Percentiles rank a stretch among this genome's conserved stretches.
phyloP scores from a whole-genome alignment of 2,329 filamentous ascomycete genomes.

The Penicillium sp. region DNA sequence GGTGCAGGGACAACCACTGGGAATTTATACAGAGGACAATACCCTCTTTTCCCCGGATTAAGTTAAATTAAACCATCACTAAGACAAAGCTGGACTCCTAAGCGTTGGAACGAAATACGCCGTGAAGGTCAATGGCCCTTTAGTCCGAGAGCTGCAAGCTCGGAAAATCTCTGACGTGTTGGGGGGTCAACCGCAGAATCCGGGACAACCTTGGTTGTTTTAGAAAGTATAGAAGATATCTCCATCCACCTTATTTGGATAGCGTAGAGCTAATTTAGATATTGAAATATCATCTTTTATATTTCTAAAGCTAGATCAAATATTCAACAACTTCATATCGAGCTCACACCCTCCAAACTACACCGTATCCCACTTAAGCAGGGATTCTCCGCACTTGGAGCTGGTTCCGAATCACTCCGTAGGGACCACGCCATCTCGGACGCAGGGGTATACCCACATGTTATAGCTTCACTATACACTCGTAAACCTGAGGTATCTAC shows the following conservation, averaged over 20 bases:
- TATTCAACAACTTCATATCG: not conserved
- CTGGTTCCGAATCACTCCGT: conserved; percentile 29
- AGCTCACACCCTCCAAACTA: not conserved
- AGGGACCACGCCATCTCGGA: conserved; percentile 12
- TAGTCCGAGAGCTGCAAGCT: conserved; percentile 8
- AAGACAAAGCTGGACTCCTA: not conserved
- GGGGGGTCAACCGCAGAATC: conserved; percentile 3
- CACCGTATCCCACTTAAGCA: conserved; percentile 11
- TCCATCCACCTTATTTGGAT: not conserved
- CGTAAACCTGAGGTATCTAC: no score
- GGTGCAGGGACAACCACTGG: conserved; percentile 15
- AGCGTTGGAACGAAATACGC: not conserved
- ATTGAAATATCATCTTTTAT: no score
- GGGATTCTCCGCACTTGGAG: conserved; percentile 28
- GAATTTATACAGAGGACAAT: not conserved
- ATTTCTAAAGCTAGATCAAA: no score
- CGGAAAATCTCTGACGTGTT: conserved; percentile 30
- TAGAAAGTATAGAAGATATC: not conserved
- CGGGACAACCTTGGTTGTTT: not conserved
- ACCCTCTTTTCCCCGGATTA: not conserved
- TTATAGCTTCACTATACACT: not conserved
- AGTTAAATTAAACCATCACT: not conserved
- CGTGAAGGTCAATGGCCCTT: conserved; percentile 5
- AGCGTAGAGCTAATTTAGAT: not conserved
- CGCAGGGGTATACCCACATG: not conserved